Evolutionary conservation across 345 rosid genomes (phyloP).

Genomic region (Citrus inodora): DNA sequence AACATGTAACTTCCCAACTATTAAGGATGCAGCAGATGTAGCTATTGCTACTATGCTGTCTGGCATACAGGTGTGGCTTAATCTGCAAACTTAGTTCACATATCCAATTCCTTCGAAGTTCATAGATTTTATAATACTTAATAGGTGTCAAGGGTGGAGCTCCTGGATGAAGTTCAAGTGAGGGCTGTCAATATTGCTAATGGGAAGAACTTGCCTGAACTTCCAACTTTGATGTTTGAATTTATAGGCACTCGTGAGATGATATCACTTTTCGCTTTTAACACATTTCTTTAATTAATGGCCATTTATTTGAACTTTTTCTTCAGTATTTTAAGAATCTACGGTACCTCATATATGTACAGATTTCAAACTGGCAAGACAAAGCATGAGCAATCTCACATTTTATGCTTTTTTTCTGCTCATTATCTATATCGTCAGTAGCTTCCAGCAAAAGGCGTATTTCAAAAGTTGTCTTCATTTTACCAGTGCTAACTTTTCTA

Average conservation of each 20-base stretch:
- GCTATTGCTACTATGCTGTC: slow-evolving; percentile 83
- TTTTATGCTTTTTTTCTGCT: background rate
- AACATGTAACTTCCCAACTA: slow-evolving; percentile 83
- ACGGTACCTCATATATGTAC: background rate
- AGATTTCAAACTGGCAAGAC: background rate
- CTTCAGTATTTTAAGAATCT: background rate
- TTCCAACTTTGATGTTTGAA: slow-evolving; percentile 92
- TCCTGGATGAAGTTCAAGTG: slow-evolving; percentile 85
- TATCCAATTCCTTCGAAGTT: slow-evolving; percentile 15
- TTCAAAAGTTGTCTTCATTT: background rate
- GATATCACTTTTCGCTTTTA: background rate
- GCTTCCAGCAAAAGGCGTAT: background rate
- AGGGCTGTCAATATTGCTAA: slow-evolving; percentile 86
- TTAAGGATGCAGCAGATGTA: slow-evolving; percentile 97
- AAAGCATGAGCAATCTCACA: background rate
- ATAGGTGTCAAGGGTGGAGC: slow-evolving; percentile 88
- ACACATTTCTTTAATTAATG: background rate
- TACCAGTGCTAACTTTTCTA: background rate
- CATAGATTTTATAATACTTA: slow-evolving; percentile 7
- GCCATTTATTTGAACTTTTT: background rate
- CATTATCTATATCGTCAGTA: background rate
- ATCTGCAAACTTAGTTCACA: slow-evolving; percentile 9
- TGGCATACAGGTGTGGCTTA: slow-evolving; percentile 72
- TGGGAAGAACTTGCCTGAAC: slow-evolving; percentile 71
- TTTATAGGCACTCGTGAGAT: slow-evolving; percentile 79